phyloP scores from a whole-genome alignment of 2,329 filamentous ascomycete species.

The Fusarium chlamydosporum region DNA sequence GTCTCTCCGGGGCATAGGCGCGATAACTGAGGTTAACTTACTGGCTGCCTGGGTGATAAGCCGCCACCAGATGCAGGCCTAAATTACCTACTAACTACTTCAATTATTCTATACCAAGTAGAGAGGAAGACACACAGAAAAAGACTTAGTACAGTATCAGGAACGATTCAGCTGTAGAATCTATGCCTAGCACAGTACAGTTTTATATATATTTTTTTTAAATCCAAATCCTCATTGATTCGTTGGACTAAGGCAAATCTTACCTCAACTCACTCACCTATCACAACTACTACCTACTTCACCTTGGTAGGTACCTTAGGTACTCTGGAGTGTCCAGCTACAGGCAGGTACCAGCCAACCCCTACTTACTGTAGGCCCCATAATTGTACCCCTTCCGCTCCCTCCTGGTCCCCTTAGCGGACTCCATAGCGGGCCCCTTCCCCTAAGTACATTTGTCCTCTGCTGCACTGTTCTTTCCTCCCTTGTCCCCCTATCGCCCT shows the following conservation, averaged over 20 bases:
- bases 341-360: slow-evolving; percentile 5
- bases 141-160: neutral
- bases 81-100: neutral
- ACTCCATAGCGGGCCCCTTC: slow-evolving; percentile 33
- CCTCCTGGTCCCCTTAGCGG: slow-evolving; percentile 40
- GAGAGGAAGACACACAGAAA: neutral
- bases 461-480: slow-evolving; percentile 26
- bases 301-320: neutral
- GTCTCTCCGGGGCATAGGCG: slow-evolving; percentile 20
- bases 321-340: slow-evolving; percentile 2
- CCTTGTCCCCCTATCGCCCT: slow-evolving; percentile 49
- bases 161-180: slow-evolving; percentile 8
- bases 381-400: slow-evolving; percentile 32
- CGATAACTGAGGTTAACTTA: slow-evolving; percentile 5
- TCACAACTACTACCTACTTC: neutral
- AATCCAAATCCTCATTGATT: neutral
- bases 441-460: slow-evolving; percentile 25
- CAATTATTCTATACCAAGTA: neutral
- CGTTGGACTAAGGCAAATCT: neutral
- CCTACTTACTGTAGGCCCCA: slow-evolving; percentile 19
- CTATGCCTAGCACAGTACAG: slow-evolving; percentile 17
- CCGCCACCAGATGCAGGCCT: slow-evolving; percentile 34
- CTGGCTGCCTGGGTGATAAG: slow-evolving; percentile 22
- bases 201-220: no score
- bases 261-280: neutral